Conservation (phyloP, 768 basidiomycete species). For the Boletus eberwhitei region DNA sequence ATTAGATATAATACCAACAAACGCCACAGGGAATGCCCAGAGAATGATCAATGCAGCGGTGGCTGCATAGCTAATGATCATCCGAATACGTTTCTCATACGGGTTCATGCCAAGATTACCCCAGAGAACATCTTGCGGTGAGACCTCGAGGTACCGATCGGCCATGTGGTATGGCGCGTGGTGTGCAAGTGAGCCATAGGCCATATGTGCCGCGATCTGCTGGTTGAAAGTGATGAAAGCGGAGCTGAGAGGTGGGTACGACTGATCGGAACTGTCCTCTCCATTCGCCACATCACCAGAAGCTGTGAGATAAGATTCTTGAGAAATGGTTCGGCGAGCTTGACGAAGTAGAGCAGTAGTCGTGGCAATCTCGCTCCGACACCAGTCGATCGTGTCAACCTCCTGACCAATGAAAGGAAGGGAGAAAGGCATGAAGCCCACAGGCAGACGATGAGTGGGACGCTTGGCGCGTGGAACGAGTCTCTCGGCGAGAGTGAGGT, state of each 20-base stretch:
- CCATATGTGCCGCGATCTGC: constrained; percentile 92
- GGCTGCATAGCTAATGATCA: constrained; percentile 63
- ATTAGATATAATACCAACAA: constrained; percentile 86
- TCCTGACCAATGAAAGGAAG: constrained; percentile 76
- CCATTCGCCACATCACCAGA: constrained; percentile 23
- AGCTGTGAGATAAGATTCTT: constrained; percentile 12
- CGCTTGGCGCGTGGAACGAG: constrained; percentile 71
- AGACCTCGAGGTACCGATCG: constrained; percentile 72
- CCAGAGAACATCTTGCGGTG: constrained; percentile 92
- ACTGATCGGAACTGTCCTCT: constrained; percentile 19
- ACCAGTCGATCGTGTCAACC: constrained; percentile 94
- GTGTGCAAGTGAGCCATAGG: constrained; percentile 68
- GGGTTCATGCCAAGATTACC: constrained; percentile 84
- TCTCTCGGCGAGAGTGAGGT: constrained; percentile 39
- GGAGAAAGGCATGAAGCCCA: constrained; percentile 50
- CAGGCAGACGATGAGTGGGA: constrained; percentile 71
- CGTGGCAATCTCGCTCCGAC: constrained; percentile 63
- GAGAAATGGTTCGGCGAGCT: constrained; percentile 35
- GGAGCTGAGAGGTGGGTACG: constrained; percentile 61
- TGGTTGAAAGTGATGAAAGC: constrained; percentile 90
- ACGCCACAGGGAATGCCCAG: constrained; percentile 86
- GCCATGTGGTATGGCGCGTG: constrained; percentile 84
- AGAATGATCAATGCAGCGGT: constrained; percentile 81
- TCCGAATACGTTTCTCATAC: constrained; percentile 74
- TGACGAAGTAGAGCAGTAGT: constrained; percentile 53